Evolutionary conservation across 1,284 basidiomycete genomes (phyloP), one percentile per base, ranked within the genome.

Genomic region (Amylostereum areolatum): DNA sequence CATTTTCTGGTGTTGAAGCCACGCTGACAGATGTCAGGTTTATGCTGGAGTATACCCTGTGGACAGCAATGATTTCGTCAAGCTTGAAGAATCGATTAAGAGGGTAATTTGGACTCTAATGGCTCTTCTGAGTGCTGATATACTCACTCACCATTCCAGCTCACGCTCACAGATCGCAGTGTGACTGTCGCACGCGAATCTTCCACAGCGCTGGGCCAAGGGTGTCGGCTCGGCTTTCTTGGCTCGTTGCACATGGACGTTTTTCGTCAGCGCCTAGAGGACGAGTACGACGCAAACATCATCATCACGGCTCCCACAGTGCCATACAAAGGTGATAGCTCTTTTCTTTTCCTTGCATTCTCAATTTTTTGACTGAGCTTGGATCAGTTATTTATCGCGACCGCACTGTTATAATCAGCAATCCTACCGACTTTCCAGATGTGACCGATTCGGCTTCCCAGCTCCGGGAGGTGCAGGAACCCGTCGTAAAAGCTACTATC

Each of bases 201-300:
- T 0, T 98, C 95, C 1, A 82, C 88, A 11, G 96, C 97, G 8
- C 77, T 99, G 4, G 96, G 96, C 1, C 96, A 98, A 68, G 97
- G 97, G 6, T 93, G 87, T 65, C 83, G 97, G 41, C 79, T 99
- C 5, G 97, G 97, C 0, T 98, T 99, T 66, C 77, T 99, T 8
- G 97, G 97, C 0, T 92, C 93, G 2, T 70, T 99, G 52, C 97
- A 99, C 64, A 93, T 99, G 86, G 97, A 99, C 58, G 92, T 97
- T 37, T 95, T 96, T 65, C 82, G 93, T 31, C 96, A 99, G 65
- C 80, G 97, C 10, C 75, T 99, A 5, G 96, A 98, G 66, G 97
- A 99, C 64, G 97, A 99, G 65, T 95, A 97, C 60, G 83, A 91
- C 50, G 89, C 91, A 25, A 89, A 84, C 57, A 82, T 95, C 46